Evolutionary conservation across 805 yeast species (phyloP).

Genomic region (Crinitomyces ghanaensis): DNA sequence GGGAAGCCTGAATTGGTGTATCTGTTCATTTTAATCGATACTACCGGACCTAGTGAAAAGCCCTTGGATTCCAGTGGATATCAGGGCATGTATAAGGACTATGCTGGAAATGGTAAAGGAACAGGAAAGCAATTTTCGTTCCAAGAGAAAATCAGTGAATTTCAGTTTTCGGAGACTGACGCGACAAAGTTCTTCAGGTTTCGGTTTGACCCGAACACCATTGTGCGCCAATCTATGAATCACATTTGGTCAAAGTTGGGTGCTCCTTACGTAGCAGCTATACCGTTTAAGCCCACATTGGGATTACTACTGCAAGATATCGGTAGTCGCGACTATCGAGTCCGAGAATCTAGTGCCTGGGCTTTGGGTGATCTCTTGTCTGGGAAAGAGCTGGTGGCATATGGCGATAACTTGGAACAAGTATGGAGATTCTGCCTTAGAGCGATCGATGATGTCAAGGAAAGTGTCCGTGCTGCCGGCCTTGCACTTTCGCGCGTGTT

Average conservation of each 20-base stretch:
- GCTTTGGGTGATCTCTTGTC: conserved; percentile 64
- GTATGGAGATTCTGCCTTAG: conserved; percentile 87
- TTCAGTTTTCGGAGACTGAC: too few relatives aligned
- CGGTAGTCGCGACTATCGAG: conserved; percentile 86
- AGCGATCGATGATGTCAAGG: conserved; percentile 87
- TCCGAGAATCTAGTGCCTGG: conserved; percentile 72
- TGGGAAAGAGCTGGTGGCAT: conserved; percentile 41
- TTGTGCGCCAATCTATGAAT: conserved; percentile 73
- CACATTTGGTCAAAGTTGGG: conserved; percentile 76
- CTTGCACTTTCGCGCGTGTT: conserved; percentile 52
- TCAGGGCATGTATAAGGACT: too few relatives aligned
- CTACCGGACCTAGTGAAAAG: too few relatives aligned
- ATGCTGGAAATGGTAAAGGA: too few relatives aligned
- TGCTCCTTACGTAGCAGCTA: conserved; percentile 42
- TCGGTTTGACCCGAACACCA: conserved; percentile 67
- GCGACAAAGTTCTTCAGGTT: conserved; percentile 79
- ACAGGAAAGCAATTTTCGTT: too few relatives aligned
- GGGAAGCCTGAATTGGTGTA: conserved; percentile 93
- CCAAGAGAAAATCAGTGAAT: too few relatives aligned
- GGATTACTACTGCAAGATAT: conserved; percentile 54
- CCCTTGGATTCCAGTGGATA: too few relatives aligned
- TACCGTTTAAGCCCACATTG: conserved; percentile 52
- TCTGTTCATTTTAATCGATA: too few relatives aligned
- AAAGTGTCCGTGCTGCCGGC: conserved; percentile 80
- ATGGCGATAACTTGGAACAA: conserved; percentile 31